Percentiles rank a stretch among this genome's conserved stretches.
These are phyloP conservation scores for Sporothrix protearum DNA, from an alignment of 2,329 filamentous ascomycete genomes.

Conservation along the genomic window DNA sequence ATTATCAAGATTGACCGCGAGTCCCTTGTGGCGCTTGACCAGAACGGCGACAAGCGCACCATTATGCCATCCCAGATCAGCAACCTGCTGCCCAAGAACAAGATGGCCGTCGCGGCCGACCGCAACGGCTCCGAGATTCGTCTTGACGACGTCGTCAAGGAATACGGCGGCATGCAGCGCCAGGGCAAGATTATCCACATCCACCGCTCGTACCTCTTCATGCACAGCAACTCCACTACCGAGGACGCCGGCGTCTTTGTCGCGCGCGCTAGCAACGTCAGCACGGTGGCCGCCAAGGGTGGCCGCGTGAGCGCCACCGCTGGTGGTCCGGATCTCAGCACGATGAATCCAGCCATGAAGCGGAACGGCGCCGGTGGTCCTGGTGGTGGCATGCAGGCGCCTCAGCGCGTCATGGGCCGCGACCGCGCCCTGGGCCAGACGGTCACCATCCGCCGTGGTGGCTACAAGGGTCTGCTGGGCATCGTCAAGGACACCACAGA, in stretches of 20 bases:
- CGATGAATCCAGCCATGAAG: slow-evolving; percentile 90
- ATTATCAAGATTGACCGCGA: slow-evolving; percentile 95
- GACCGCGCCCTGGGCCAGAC: slow-evolving; percentile 88
- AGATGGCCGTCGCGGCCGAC: slow-evolving; percentile 85
- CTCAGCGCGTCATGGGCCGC: slow-evolving; percentile 72
- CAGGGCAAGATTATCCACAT: slow-evolving; percentile 91
- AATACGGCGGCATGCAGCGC: slow-evolving; percentile 78
- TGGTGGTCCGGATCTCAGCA: slow-evolving; percentile 71
- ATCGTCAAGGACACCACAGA: slow-evolving; percentile 96
- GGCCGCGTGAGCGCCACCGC: slow-evolving; percentile 64
- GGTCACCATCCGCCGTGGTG: slow-evolving; percentile 79
- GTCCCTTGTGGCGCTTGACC: slow-evolving; percentile 83
- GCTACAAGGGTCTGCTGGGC: slow-evolving; percentile 87
- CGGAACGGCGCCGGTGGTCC: slow-evolving; percentile 58
- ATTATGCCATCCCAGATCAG: slow-evolving; percentile 88
- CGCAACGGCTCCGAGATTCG: slow-evolving; percentile 90
- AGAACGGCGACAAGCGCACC: slow-evolving; percentile 77
- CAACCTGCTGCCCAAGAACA: slow-evolving; percentile 79
- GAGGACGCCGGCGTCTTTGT: slow-evolving; percentile 92
- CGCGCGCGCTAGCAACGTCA: slow-evolving; percentile 77
- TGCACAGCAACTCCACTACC: slow-evolving; percentile 76
- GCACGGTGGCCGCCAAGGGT: slow-evolving; percentile 90
- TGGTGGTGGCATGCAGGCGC: slow-evolving; percentile 56
- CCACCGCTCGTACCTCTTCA: slow-evolving; percentile 85
- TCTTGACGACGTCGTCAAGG: slow-evolving; percentile 86